phyloP scores from a whole-genome alignment of 371 early-diverging fungal genomes.

The Mucor plumbeus region DNA sequence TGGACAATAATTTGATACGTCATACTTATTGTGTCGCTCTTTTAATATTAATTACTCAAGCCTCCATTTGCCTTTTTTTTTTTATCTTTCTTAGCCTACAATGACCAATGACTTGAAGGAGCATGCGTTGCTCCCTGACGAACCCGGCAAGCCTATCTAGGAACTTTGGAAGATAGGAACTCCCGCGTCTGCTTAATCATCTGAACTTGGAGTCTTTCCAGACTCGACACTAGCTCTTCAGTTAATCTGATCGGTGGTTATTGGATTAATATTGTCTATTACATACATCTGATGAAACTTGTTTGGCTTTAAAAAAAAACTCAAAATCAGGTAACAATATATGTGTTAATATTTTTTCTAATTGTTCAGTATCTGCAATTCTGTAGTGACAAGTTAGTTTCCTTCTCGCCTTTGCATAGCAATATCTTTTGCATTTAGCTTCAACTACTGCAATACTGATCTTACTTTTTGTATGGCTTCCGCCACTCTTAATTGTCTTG shows the following conservation, averaged over 20 bases:
- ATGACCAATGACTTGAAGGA: slow-evolving; percentile 33
- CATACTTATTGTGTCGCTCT: not conserved
- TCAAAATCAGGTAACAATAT: slow-evolving; percentile 20
- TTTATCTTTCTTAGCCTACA: slow-evolving; percentile 29
- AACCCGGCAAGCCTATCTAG: slow-evolving; percentile 35
- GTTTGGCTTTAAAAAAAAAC: not conserved
- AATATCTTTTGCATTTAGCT: slow-evolving; percentile 28
- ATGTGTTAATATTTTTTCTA: slow-evolving; percentile 24
- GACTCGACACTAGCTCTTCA: slow-evolving; percentile 32
- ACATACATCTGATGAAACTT: slow-evolving; percentile 14
- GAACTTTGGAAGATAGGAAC: slow-evolving; percentile 32
- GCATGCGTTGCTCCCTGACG: slow-evolving; percentile 26
- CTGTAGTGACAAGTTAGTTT: slow-evolving; percentile 20
- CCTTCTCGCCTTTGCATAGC: slow-evolving; percentile 28
- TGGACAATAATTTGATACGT: not conserved
- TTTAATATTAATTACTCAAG: slow-evolving; percentile 7
- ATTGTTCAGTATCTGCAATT: slow-evolving; percentile 27
- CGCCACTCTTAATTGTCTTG: slow-evolving; percentile 30
- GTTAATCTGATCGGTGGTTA: slow-evolving; percentile 30
- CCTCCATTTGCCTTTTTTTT: slow-evolving; percentile 13
- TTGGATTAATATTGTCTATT: slow-evolving; percentile 29
- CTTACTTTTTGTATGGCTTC: slow-evolving; percentile 27
- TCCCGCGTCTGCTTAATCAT: slow-evolving; percentile 31
- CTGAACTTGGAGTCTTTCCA: slow-evolving; percentile 28
- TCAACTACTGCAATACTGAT: slow-evolving; percentile 26